These are phyloP conservation scores for Colletotrichum sp. DNA, from an alignment of 2,329 filamentous ascomycete species.

Conservation along the genomic window DNA sequence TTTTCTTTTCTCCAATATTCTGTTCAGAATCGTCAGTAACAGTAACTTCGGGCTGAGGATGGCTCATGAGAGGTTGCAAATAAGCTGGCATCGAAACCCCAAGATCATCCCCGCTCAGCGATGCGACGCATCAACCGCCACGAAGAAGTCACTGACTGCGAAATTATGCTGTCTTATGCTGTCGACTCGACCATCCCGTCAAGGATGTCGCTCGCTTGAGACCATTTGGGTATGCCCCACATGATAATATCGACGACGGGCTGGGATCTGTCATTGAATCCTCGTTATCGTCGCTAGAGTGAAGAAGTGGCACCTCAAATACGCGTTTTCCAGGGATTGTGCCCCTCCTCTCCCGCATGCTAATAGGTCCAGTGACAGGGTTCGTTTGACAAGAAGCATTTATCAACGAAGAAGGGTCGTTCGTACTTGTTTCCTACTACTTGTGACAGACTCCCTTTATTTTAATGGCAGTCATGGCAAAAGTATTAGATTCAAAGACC, in stretches of 20 bases:
- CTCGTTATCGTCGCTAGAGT: not conserved
- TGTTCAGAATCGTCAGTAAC: too few species aligned
- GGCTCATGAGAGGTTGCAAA: not conserved
- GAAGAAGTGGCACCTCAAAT: not conserved
- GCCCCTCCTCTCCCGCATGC: not conserved
- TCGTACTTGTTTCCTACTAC: rapidly evolving
- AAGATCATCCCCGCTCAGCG: not conserved
- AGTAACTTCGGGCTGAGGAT: too few species aligned
- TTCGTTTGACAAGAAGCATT: not conserved
- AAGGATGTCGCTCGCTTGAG: rapidly evolving
- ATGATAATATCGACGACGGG: not conserved
- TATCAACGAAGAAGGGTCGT: not conserved
- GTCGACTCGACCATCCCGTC: not conserved
- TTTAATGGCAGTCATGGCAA: not conserved
- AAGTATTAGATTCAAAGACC: not conserved
- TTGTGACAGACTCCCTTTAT: not conserved
- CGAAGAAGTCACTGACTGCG: not conserved
- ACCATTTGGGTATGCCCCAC: not conserved
- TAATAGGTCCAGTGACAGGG: not conserved
- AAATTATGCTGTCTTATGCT: not conserved
- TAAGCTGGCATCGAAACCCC: not conserved
- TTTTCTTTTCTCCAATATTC: too few species aligned
- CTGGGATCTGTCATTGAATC: not conserved
- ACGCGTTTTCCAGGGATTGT: not conserved
- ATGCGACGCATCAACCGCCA: too few species aligned